Conservation (phyloP, 2,329 filamentous ascomycete species). For the Curvularia spicifera region DNA sequence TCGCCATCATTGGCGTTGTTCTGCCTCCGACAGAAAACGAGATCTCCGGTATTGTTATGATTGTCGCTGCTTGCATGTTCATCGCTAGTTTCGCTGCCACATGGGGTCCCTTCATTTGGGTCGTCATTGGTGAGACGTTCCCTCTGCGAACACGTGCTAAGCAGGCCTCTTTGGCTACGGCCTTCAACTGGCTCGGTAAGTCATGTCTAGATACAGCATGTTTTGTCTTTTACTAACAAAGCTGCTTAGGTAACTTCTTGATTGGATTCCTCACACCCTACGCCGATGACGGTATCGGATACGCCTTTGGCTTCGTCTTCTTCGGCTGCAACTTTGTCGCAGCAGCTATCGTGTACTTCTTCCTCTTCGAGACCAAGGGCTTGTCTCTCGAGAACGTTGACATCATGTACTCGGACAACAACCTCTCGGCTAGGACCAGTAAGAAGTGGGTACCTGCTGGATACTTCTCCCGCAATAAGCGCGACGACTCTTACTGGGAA, state of each 20-base stretch:
- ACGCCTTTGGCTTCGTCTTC: slow-evolving; percentile 46
- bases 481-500: slow-evolving; percentile 39
- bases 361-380: slow-evolving; percentile 45
- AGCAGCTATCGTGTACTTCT: slow-evolving; percentile 43
- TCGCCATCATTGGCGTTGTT: slow-evolving; percentile 55
- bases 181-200: slow-evolving; percentile 43
- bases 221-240: slow-evolving; percentile 26
- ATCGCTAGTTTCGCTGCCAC: slow-evolving; percentile 74
- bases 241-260: slow-evolving; percentile 45
- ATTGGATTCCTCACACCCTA: slow-evolving; percentile 47
- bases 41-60: slow-evolving; percentile 69
- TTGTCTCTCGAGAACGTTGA: slow-evolving; percentile 47
- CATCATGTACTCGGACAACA: slow-evolving; percentile 43
- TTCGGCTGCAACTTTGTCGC: slow-evolving; percentile 45
- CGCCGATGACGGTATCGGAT: slow-evolving; percentile 43
- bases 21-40: slow-evolving; percentile 41
- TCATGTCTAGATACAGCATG: not conserved
- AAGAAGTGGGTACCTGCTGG: slow-evolving; percentile 45
- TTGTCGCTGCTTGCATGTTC: slow-evolving; percentile 75
- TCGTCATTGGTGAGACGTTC: slow-evolving; percentile 50
- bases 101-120: slow-evolving; percentile 65
- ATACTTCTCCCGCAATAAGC: slow-evolving; percentile 39
- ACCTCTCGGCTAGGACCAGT: slow-evolving; percentile 38
- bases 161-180: slow-evolving; percentile 43
- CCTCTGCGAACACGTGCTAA: slow-evolving; percentile 45